Percentiles rank a stretch among this genome's conserved stretches.
phyloP scores from a whole-genome alignment of 1,284 basidiomycete genomes.

The Heterobasidion irregulare region DNA sequence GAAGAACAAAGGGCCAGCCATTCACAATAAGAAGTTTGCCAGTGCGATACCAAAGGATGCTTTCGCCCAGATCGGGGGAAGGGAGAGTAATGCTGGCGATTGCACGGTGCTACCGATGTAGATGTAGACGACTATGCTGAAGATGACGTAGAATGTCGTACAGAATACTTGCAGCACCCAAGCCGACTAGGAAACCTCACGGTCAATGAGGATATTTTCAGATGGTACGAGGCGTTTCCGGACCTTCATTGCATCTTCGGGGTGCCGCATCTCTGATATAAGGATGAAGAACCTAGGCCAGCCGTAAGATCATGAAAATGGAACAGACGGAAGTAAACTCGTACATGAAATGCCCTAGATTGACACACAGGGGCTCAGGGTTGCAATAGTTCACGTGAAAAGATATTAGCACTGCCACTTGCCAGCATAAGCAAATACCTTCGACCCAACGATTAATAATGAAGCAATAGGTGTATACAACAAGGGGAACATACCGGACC shows the following conservation, averaged over 20 bases:
- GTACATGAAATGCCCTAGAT: constrained; percentile 44
- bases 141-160: constrained; percentile 39
- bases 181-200: constrained; percentile 28
- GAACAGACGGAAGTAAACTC: neutral
- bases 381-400: neutral
- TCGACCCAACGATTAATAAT: neutral
- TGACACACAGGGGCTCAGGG: neutral
- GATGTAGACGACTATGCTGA: constrained; percentile 44
- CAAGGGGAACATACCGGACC: constrained; percentile 31
- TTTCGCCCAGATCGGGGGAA: constrained; percentile 43
- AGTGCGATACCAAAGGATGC: constrained; percentile 38
- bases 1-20: neutral
- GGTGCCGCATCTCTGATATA: constrained; percentile 45
- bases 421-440: constrained; percentile 41
- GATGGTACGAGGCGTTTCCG: neutral
- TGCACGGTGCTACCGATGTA: constrained; percentile 51
- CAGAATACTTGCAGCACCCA: constrained; percentile 45
- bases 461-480: neutral
- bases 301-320: neutral
- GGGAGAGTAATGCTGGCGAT: constrained; percentile 45
- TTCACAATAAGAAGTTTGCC: constrained; percentile 42
- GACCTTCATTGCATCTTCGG: constrained; percentile 49
- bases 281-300: constrained; percentile 32
- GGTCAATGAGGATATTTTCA: neutral
- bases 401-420: constrained; percentile 8